Base-by-base conservation (phyloP, 177 flowering plant species). In the Vitis hybrid region DNA sequence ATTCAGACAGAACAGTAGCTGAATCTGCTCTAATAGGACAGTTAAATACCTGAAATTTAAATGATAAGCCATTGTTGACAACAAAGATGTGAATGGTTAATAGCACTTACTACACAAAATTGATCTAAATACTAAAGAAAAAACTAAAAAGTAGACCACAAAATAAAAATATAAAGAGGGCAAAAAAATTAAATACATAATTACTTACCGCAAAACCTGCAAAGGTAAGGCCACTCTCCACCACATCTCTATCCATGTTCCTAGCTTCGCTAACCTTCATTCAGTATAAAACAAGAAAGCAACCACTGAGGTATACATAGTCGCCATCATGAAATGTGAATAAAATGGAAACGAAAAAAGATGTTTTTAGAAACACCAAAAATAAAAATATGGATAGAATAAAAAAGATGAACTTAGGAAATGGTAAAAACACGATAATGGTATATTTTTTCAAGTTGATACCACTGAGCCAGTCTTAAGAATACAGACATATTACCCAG, bases 1-100 rank as follows among this genome's bases (percentile, higher is more conserved):
- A 76, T 75, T 93, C 98, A 68, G 87, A 81, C 75, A 95, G 76
- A 62, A 93, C 84, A 56, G 88, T 62, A 29, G 93, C 94, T 51
- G 99, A 95, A 77, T 95, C 99, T 26, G 82, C 74, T 71, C 98
- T 85, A 62, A 95, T 91, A 21, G 99, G 99, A 65, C 99, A 95
- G 69, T 89, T 91, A 70, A 95, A 95, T 51, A 95, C 97, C 99
- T 95, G 89, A 62, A 84, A 75, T 62, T 49, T 19, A 72, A 21
- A 64, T 56, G 62, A 51, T 19, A 58, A 56, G 31, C 51, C 68
- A 57, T 56, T 45, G 31, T 33, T 61, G 48, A 63, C 15, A 26
- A 61, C 5, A 45, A 59, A 68, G 12, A 39, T 10, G n/a, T 9
- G 48, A 57, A 64, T 13, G 22, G 51, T 56, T 65, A 51, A 16